Evolutionary conservation across 2,329 filamentous ascomycete genomes (phyloP).

Genomic region (Metarhizium humberi): DNA sequence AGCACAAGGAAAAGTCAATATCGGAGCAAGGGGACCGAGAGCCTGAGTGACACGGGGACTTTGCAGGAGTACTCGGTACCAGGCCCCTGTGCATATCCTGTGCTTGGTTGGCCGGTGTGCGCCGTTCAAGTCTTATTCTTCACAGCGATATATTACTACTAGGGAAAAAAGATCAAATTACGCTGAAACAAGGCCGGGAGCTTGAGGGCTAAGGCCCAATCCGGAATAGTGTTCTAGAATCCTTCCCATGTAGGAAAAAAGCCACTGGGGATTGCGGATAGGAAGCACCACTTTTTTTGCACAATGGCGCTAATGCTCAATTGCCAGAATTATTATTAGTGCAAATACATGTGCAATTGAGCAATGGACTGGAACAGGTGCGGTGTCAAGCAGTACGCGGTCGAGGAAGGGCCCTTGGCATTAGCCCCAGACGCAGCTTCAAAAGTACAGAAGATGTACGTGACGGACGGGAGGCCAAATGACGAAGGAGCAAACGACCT

Average conservation of each 20-base stretch:
- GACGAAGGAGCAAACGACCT: too few relatives aligned
- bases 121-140: neutral
- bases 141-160: neutral
- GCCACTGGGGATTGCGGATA: neutral
- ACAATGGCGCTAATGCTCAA: neutral
- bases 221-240: conserved; percentile 1
- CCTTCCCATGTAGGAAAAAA: conserved; percentile 1
- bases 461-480: too few relatives aligned
- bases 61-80: neutral
- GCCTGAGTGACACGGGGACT: neutral
- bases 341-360: too few relatives aligned
- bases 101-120: neutral
- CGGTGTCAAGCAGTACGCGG: too few relatives aligned
- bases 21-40: neutral
- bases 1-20: neutral
- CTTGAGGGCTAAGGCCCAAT: neutral
- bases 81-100: neutral
- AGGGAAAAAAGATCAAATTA: neutral
- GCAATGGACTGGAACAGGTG: too few relatives aligned
- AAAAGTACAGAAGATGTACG: too few relatives aligned
- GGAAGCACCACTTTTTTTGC: neutral
- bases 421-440: too few relatives aligned
- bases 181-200: conserved; percentile 1
- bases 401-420: too few relatives aligned
- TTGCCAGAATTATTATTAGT: too few relatives aligned